Conservation (phyloP, 2,329 filamentous ascomycete species). For the Beauveria sp. region DNA sequence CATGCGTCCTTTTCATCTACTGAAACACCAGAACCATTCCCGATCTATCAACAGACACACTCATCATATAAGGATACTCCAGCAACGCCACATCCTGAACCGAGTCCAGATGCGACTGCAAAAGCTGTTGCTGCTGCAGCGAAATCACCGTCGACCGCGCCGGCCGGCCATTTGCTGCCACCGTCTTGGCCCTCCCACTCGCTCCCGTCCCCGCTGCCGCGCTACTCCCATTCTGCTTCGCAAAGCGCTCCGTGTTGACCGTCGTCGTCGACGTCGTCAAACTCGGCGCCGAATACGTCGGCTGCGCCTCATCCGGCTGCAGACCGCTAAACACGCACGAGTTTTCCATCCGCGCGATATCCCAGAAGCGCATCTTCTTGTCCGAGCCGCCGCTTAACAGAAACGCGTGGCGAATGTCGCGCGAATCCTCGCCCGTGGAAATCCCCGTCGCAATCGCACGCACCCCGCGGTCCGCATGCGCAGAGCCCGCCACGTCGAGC, state of each 20-base stretch:
- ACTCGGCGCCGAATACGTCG: constrained; percentile 61
- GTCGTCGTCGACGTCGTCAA: constrained; percentile 56
- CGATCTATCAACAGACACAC: constrained; percentile 79
- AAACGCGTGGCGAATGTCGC: constrained; percentile 71
- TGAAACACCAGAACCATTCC: constrained; percentile 82
- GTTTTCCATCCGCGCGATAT: constrained; percentile 67
- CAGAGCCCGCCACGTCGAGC: constrained; percentile 52
- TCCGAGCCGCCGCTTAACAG: constrained; percentile 84
- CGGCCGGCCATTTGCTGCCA: constrained; percentile 32
- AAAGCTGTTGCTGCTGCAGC: constrained; percentile 75
- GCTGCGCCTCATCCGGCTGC: constrained; percentile 59
- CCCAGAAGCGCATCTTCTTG: constrained; percentile 90
- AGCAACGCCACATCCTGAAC: constrained; percentile 84
- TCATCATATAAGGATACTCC: constrained; percentile 87
- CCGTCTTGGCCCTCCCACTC: constrained; percentile 20
- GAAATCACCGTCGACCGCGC: constrained; percentile 79
- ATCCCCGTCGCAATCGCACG: constrained; percentile 67
- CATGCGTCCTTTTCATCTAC: constrained; percentile 19
- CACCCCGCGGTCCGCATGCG: constrained; percentile 57
- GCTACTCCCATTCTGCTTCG: constrained; percentile 23
- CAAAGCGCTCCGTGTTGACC: constrained; percentile 57
- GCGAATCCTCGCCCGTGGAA: constrained; percentile 61
- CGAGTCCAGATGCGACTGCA: constrained; percentile 80
- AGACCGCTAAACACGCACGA: constrained; percentile 77
- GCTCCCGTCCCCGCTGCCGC: constrained; percentile 22